Evolutionary conservation across 1,139 yeast species (phyloP), one percentile per base, ranked within the genome.

Genomic region (Saccharomyces hybrid): DNA sequence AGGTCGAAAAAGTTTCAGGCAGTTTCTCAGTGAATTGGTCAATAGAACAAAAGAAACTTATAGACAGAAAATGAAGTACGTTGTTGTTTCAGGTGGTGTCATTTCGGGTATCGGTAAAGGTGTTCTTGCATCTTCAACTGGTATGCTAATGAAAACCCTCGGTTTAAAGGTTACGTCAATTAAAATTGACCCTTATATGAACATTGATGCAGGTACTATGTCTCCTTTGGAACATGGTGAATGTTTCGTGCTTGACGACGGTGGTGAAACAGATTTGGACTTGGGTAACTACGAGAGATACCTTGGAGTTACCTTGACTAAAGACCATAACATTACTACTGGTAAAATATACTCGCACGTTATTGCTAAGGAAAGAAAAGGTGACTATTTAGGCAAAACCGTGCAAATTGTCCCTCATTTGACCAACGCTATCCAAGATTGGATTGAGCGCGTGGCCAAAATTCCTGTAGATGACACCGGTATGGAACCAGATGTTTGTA

Each of bases 171-270:
- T 91, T 58, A 91, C 99, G 5, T 90, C 98, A 14, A 93, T 95
- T 76, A 93, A 93, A 73, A 93, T 93, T 68, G 99, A 93, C 76
- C 99, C 99, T 48, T 93, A 93, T 75, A 88, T 93, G 96, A 93
- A 93, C 75, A 89, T 93, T 63, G 99, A 93, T 75, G 99, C 99
- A 49, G 99, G 99, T 65, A 93, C 99, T 53, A 93, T 93, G 99
- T 88, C 96, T 48, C 99, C 99, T 26, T 78, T 93, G 70, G 99
- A 93, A 72, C 99, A 93, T 70, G 99, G 99, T 61, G 99, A 93
- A 73, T 96, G 96, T 72, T 93, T 91, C 70, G 98, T 95, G 53
- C 79, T 93, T 67, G 88, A 93, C 71, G 99, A 93, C 71, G 99
- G 99, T 73, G 99, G 99, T 64, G 99, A 93, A 74, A 96, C 93